Evolutionary conservation across 371 early-diverging fungal genomes (phyloP).

Genomic region (Ordospora colligata): DNA sequence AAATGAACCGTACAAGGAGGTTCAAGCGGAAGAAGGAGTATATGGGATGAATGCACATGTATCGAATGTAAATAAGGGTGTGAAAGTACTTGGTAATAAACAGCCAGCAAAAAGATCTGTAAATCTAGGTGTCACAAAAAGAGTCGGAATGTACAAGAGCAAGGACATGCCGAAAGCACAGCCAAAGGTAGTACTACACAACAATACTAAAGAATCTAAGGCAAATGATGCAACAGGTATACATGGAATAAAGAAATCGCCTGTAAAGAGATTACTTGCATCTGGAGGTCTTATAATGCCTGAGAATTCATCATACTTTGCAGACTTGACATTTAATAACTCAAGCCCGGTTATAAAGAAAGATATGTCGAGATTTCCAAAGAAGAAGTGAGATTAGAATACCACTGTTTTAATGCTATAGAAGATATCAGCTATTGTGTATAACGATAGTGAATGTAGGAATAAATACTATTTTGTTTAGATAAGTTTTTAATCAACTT

Average conservation of each 20-base stretch:
- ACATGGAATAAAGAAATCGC: background rate
- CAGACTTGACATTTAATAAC: slow-evolving; percentile 37
- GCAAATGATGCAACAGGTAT: background rate
- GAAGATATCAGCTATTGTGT: too few relatives aligned
- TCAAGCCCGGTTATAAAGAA: slow-evolving; percentile 41
- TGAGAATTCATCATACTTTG: slow-evolving; percentile 39
- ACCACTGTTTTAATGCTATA: too few relatives aligned
- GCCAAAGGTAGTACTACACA: background rate
- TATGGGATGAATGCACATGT: too few relatives aligned
- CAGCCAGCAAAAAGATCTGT: background rate
- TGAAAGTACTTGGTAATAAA: too few relatives aligned
- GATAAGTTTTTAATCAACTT: too few relatives aligned
- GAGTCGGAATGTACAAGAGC: background rate
- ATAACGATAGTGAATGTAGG: too few relatives aligned
- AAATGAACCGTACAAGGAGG: background rate
- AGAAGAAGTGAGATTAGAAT: background rate
- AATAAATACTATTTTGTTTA: too few relatives aligned
- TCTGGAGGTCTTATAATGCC: background rate
- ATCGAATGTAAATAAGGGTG: too few relatives aligned
- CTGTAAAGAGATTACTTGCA: background rate
- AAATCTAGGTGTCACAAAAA: background rate
- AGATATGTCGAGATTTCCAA: background rate
- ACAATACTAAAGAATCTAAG: background rate
- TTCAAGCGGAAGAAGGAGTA: background rate
- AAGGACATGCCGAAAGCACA: background rate